Conservation (phyloP, 2,329 filamentous ascomycete genomes). For the Akanthomyces dipterigenus region DNA sequence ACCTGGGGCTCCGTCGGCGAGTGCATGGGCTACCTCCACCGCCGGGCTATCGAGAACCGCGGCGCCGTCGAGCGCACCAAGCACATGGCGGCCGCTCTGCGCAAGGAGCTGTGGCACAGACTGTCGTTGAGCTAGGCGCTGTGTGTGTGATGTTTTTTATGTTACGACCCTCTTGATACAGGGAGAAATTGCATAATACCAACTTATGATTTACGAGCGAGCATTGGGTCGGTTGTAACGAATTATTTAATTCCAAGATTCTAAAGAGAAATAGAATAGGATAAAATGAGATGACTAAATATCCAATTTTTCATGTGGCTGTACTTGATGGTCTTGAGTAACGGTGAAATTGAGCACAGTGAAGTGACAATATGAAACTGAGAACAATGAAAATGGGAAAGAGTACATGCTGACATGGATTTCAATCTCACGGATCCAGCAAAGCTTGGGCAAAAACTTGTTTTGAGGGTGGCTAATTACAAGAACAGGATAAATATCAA, state of each 20-base stretch:
- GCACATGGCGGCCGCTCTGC: constrained; percentile 21
- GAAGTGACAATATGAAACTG: too few relatives aligned
- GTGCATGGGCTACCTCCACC: constrained; percentile 18
- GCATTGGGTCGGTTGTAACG: background rate
- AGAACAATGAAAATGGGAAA: too few relatives aligned
- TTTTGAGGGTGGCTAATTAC: background rate
- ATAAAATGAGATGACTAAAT: background rate
- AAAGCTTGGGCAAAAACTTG: background rate
- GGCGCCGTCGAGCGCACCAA: constrained; percentile 19
- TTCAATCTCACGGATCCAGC: too few relatives aligned
- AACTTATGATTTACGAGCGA: constrained; percentile 4
- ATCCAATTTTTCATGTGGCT: background rate
- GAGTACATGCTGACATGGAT: too few relatives aligned
- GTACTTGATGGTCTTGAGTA: background rate
- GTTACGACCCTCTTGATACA: constrained; percentile 1
- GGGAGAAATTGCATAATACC: constrained; percentile 3
- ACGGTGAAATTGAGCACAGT: too few relatives aligned
- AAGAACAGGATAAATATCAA: background rate
- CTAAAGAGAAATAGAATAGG: background rate
- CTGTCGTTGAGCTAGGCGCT: constrained; percentile 13
- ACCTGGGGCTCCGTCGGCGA: constrained; percentile 17
- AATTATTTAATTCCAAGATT: constrained; percentile 1
- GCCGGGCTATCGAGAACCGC: constrained; percentile 19
- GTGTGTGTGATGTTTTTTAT: too few relatives aligned
- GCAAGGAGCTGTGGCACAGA: constrained; percentile 22